These are phyloP conservation scores for Sonneratia alba DNA, from an alignment of 345 rosid species.

Conservation along the genomic window DNA sequence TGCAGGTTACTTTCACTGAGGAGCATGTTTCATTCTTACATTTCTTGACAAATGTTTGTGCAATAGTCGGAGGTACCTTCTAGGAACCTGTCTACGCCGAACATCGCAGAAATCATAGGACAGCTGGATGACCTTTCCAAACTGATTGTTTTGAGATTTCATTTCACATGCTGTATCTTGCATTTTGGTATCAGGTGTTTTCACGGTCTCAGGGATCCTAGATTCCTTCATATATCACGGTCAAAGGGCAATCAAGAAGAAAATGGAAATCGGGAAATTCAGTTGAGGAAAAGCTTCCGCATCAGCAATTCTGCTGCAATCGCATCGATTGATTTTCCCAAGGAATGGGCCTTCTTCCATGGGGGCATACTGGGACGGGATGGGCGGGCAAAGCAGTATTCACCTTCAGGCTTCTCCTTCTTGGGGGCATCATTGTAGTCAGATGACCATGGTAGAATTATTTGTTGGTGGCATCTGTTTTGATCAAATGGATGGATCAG, in stretches of 20 bases:
- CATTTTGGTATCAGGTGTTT: conserved; percentile 47
- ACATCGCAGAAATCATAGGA: neutral
- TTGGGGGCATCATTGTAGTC: neutral
- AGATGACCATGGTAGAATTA: neutral
- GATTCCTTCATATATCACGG: conserved; percentile 87
- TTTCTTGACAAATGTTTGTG: conserved; percentile 86
- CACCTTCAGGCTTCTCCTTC: neutral
- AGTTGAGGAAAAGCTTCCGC: conserved; percentile 30
- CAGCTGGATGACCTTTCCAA: no score
- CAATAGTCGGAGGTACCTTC: conserved; percentile 80
- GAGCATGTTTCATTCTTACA: conserved; percentile 83
- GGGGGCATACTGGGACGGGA: neutral
- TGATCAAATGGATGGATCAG: neutral
- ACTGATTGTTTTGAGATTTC: neutral
- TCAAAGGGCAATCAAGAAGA: conserved; percentile 91
- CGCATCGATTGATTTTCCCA: neutral
- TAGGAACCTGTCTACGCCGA: neutral
- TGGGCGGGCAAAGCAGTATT: neutral
- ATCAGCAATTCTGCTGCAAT: neutral
- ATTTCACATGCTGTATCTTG: conserved; percentile 4
- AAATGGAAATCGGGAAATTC: conserved; percentile 85
- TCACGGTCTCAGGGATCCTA: conserved; percentile 82
- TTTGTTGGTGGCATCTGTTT: neutral
- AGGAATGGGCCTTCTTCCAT: neutral
- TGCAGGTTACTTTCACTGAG: conserved; percentile 78